Evolutionary conservation across 495 filamentous ascomycete genomes (phyloP).

Genomic region (Xylaria palmicola): DNA sequence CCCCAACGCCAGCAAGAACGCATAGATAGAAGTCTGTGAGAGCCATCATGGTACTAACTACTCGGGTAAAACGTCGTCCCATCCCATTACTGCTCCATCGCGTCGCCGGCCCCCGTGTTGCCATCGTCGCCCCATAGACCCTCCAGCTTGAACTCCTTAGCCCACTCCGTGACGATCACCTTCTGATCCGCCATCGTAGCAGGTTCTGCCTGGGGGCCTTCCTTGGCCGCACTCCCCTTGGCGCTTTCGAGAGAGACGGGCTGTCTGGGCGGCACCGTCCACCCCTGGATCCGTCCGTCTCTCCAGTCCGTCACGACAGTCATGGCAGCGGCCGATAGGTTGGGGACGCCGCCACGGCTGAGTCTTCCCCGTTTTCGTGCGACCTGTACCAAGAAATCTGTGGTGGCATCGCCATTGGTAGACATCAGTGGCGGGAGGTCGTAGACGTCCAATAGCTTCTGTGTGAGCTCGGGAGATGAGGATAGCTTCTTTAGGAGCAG

Average conservation of each 20-base stretch:
- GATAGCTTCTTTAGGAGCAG: constrained; percentile 78
- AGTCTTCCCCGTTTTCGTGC: constrained; percentile 87
- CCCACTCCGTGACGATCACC: constrained; percentile 90
- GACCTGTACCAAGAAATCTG: constrained; percentile 93
- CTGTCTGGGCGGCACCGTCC: constrained; percentile 72
- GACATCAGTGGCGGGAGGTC: constrained; percentile 74
- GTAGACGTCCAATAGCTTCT: constrained; percentile 79
- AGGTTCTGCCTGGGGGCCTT: background rate
- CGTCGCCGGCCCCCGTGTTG: constrained; percentile 22
- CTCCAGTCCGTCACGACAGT: constrained; percentile 94
- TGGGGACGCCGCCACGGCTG: constrained; percentile 87
- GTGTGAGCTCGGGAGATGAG: constrained; percentile 63
- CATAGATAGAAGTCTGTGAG: background rate
- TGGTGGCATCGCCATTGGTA: constrained; percentile 68
- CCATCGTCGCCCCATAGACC: constrained; percentile 76
- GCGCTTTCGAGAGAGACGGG: constrained; percentile 47
- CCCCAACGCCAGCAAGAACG: constrained; percentile 16
- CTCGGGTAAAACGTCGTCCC: background rate
- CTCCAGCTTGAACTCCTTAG: constrained; percentile 92
- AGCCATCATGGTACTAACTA: constrained; percentile 6
- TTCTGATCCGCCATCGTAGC: constrained; percentile 63
- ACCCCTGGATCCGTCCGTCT: constrained; percentile 92
- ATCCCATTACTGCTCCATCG: constrained; percentile 32
- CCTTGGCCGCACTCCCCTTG: constrained; percentile 32
- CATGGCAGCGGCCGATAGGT: constrained; percentile 82